Evolutionary conservation across 1,284 basidiomycete genomes (phyloP), one percentile per base, ranked within the genome.

Genomic region (Thecaphora frezii): DNA sequence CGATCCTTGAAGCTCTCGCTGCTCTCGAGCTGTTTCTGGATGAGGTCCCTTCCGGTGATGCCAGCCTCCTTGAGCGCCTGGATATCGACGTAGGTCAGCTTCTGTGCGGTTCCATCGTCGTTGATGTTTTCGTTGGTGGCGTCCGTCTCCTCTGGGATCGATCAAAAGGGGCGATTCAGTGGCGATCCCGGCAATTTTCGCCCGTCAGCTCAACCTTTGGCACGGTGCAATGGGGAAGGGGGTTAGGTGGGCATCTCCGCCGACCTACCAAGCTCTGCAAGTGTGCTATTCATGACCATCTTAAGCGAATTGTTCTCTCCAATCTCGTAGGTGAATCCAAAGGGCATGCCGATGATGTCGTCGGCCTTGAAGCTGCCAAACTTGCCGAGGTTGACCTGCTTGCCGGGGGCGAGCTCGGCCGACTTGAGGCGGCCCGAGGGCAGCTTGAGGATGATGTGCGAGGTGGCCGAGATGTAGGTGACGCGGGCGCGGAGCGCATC

Each of bases 51-150:
- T 10, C 76, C 78, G 2, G 67, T 66, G 13, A 76, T 51, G 9
- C 78, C 78, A 4, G 65, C 52, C 33, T 68, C 69, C 44, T 78
- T 78, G 38, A 79, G 60, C n/a, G 71, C 69, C 41, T 71, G 66
- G 47, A 79, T 78, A 46, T 79, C 76, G 19, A 78, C 56, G 41
- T 69, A 71, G 5, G 74, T 78, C 26, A 79, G 59, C 44, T 68
- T 63, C 43, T 77, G 78, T 1, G 75, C 70, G 9, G 56, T 69
- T 2, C 70, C 68, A 24, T 74, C 74, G 45, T 79, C 78, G 51
- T 70, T 69, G 51, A 79, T 78, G 55, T 77, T 68, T 44, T 79
- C 78, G 51, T 79, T 79, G 4, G 77, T 79, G 1, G 78, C 78
- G 21, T 71, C 56, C 7, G 64, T 79, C 37, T 73, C 69, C 22